Base-by-base conservation (phyloP, 2,329 filamentous ascomycete genomes). In the Diplodia mutila region DNA sequence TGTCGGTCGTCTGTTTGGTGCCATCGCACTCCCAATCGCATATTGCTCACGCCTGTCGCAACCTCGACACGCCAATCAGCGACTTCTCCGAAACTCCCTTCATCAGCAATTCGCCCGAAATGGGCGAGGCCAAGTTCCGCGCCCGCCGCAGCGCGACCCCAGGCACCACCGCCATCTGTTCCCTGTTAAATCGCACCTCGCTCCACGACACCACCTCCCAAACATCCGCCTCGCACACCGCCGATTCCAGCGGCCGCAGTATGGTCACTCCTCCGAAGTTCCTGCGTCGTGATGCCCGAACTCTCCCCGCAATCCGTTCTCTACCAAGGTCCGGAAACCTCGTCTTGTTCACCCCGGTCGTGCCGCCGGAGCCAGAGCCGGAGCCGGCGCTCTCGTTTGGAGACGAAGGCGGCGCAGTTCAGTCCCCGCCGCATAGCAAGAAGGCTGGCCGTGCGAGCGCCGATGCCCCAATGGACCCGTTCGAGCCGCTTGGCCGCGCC, bases 401-500 rank as follows among this genome's bases (percentile, higher is more conserved):
- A 80, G 78, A 71, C 78, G 42, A 25, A 14, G 34, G 54, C 37
- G 55, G 77, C 68, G 78, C 78, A 4, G 49, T 53, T 29, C 49
- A 65, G 34, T 34, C 29, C 18, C n/a, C 29, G 55, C 37, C 23
- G 21, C 11, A 18, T 14, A n/a, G n/a, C 21, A 49, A 34, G 14
- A 27, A n/a, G 25, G 12, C 7, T 16, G 23, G 57, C 57, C 57
- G 57, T 29, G 39, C 57, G 11, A 27, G 32, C 29, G 59, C 46
- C 12, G 69, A 71, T 70, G 72, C 79, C 53, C 73, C 78, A 53
- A 82, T 79, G 72, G 91, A 94, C 74, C 91, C 91, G 0, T 93
- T 93, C 73, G 90, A 93, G 76, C 84, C 86, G 16, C 81, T 94
- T 21, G 91, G 91, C 23, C 84, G 85, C 69, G 85, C 87, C 53